Evolutionary conservation across 257 asterid species (phyloP).

Genomic region (Haberlea rhodopensis): DNA sequence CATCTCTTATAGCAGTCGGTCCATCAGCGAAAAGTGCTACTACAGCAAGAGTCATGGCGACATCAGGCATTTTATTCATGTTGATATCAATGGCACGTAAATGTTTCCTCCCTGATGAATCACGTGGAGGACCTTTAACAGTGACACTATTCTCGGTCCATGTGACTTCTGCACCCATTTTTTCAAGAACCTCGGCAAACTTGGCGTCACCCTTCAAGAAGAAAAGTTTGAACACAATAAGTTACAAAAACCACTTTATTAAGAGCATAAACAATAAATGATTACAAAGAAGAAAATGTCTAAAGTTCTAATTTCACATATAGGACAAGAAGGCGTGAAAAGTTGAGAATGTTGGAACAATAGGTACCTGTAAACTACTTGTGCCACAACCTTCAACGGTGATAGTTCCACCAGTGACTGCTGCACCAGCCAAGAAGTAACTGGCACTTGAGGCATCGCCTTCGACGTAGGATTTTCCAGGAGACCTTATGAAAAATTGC

Average conservation of each 20-base stretch:
- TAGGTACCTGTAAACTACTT: conserved; percentile 89
- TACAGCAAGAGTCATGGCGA: conserved; percentile 98
- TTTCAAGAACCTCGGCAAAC: conserved; percentile 94
- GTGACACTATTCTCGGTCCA: conserved; percentile 98
- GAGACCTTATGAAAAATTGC: conserved; percentile 55
- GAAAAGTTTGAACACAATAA: conserved; percentile 12
- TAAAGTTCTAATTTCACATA: background rate
- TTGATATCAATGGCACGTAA: conserved; percentile 75
- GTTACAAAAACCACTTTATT: conserved; percentile 10
- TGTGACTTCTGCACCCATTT: conserved; percentile 90
- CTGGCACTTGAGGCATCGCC: conserved; percentile 99
- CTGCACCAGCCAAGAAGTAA: conserved; percentile 99
- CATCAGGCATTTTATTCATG: conserved; percentile 99
- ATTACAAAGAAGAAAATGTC: too few relatives aligned
- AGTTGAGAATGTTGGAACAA: background rate
- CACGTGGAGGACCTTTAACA: conserved; percentile 79
- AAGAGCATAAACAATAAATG: background rate
- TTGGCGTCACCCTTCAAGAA: conserved; percentile 80
- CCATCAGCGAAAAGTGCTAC: conserved; percentile 97
- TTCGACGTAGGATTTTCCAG: conserved; percentile 93
- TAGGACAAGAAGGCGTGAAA: background rate
- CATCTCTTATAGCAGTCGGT: conserved; percentile 49
- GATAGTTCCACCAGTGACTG: conserved; percentile 90
- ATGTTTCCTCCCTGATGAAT: conserved; percentile 55
- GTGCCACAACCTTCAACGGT: conserved; percentile 99